Conservation (phyloP, 257 asterid genomes). For the Schizonepeta tenuifolia region DNA sequence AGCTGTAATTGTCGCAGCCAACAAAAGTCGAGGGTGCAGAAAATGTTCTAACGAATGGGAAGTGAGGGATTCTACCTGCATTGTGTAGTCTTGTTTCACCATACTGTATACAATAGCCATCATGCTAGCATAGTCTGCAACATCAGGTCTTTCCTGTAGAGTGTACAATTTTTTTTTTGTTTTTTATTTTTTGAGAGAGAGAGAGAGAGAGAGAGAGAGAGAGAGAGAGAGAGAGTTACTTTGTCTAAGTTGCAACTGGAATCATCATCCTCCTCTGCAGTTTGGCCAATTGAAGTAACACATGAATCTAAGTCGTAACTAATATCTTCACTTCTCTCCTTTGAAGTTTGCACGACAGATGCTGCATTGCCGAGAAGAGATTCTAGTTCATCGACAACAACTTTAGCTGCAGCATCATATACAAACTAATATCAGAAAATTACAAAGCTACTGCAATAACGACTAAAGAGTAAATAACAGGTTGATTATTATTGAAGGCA, state of each 20-base stretch:
- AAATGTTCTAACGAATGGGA: not conserved
- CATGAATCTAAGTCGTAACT: slow-evolving; percentile 31
- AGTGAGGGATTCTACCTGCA: slow-evolving; percentile 67
- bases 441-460: not conserved
- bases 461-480: not conserved
- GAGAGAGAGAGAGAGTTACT: slow-evolving; percentile 30
- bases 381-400: slow-evolving; percentile 56
- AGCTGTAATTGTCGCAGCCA: not conserved
- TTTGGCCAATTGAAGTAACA: slow-evolving; percentile 17
- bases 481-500: not conserved
- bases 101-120: slow-evolving; percentile 70
- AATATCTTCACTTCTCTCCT: slow-evolving; percentile 43
- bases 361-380: slow-evolving; percentile 59
- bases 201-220: not conserved
- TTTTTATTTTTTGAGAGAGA: no score
- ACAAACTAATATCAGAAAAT: slow-evolving; percentile 14
- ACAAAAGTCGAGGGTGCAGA: not conserved
- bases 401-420: slow-evolving; percentile 50
- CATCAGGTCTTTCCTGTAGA: slow-evolving; percentile 39
- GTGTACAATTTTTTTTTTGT: not conserved
- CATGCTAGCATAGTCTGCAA: slow-evolving; percentile 54
- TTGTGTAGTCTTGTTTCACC: slow-evolving; percentile 73
- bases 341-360: slow-evolving; percentile 41
- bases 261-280: not conserved
- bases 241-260: not conserved